Percentiles rank a stretch among this genome's conserved stretches.
Evolutionary conservation across 2,329 filamentous ascomycete genomes (phyloP).

Genomic region (Hortaea sp.): DNA sequence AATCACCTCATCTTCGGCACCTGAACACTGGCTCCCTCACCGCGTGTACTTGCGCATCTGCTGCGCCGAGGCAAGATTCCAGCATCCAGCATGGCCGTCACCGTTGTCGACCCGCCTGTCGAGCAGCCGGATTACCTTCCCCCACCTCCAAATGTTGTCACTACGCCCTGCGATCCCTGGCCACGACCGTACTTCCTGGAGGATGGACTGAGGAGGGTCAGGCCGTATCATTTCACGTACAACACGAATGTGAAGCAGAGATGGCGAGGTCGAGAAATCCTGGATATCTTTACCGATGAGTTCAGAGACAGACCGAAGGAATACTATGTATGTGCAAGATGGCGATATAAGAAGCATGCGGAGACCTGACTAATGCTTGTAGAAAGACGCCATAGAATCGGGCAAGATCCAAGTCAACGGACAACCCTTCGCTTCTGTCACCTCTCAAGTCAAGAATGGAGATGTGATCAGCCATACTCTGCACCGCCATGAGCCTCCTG

Average conservation of each 20-base stretch:
- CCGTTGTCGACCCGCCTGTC: slow-evolving; percentile 14
- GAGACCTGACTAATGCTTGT: slow-evolving; percentile 16
- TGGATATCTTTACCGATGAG: slow-evolving; percentile 84
- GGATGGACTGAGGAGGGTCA: slow-evolving; percentile 69
- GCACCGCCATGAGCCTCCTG: slow-evolving; percentile 91
- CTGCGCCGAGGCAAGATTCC: slow-evolving; percentile 34
- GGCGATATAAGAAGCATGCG: slow-evolving; percentile 1
- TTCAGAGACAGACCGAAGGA: slow-evolving; percentile 78
- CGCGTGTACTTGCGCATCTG: slow-evolving; percentile 42
- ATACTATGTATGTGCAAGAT: slow-evolving; percentile 60
- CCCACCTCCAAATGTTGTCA: slow-evolving; percentile 39
- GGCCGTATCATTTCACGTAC: slow-evolving; percentile 86
- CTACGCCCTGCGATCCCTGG: slow-evolving; percentile 49
- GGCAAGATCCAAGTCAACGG: slow-evolving; percentile 77
- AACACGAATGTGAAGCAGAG: slow-evolving; percentile 91
- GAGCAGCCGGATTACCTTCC: slow-evolving; percentile 29
- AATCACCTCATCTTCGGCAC: no score
- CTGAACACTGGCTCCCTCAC: slow-evolving; percentile 38
- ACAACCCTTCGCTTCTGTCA: slow-evolving; percentile 51
- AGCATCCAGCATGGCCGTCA: slow-evolving; percentile 17
- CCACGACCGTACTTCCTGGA: slow-evolving; percentile 72
- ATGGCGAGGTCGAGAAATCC: slow-evolving; percentile 71
- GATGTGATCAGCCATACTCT: slow-evolving; percentile 86
- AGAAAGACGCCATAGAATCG: slow-evolving; percentile 65
- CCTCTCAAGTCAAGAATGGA: slow-evolving; percentile 73